Evolutionary conservation across 768 basidiomycete species (phyloP).

Genomic region (Filobasidium wieringae): DNA sequence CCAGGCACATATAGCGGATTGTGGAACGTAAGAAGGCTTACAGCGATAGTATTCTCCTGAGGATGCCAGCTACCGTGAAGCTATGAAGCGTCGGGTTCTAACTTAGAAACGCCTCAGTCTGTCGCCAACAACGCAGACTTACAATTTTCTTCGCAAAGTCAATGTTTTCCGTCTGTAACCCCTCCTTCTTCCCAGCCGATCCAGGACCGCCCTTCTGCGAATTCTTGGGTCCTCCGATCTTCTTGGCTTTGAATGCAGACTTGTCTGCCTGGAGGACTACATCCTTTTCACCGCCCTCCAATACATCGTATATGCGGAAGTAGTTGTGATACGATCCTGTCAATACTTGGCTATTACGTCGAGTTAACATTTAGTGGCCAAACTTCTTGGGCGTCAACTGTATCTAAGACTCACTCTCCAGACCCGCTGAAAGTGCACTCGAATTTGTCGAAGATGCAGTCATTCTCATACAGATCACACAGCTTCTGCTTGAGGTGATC

Average conservation of each 20-base stretch:
- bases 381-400: not conserved
- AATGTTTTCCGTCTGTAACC: conserved; percentile 72
- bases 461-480: conserved; percentile 97
- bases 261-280: conserved; percentile 96
- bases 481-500: conserved; percentile 94
- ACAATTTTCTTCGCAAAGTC: conserved; percentile 46
- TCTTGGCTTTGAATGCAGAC: conserved; percentile 98
- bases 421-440: conserved; percentile 98
- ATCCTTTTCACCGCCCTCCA: conserved; percentile 55
- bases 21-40: conserved; percentile 42
- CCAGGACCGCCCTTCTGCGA: conserved; percentile 49
- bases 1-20: not conserved
- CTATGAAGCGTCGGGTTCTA: conserved; percentile 10
- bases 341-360: conserved; percentile 62
- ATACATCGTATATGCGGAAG: conserved; percentile 94
- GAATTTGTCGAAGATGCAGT: conserved; percentile 99
- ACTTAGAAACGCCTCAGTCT: conserved; percentile 41
- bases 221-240: conserved; percentile 62
- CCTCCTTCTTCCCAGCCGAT: conserved; percentile 62
- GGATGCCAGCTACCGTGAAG: conserved; percentile 68
- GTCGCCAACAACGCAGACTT: conserved; percentile 29
- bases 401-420: conserved; percentile 65
- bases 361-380: conserved; percentile 6
- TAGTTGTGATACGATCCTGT: conserved; percentile 99
- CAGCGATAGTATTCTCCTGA: conserved; percentile 92